These are phyloP conservation scores for Phytophthora palmivora DNA, from an alignment of 352 stramenopile genomes.

Conservation along the genomic window DNA sequence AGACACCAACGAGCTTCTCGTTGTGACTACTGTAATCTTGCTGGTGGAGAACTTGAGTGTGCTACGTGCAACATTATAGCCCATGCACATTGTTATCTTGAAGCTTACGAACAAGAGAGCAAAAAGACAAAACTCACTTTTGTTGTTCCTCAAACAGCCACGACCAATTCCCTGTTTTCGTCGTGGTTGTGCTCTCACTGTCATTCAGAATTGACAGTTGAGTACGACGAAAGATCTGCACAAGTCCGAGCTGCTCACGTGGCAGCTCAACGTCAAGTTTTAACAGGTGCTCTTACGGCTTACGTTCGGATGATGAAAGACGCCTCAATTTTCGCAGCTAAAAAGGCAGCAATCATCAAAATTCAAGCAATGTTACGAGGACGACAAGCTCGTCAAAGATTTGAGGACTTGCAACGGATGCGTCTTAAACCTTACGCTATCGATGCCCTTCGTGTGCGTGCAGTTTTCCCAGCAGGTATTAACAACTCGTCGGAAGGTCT, in stretches of 20 bases:
- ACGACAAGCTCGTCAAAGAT: conserved; percentile 54
- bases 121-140: conserved; percentile 64
- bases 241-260: conserved; percentile 46
- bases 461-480: conserved; percentile 13
- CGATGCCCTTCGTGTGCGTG: conserved; percentile 41
- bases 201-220: conserved; percentile 49
- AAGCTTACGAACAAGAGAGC: conserved; percentile 38
- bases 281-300: conserved; percentile 56
- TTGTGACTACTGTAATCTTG: conserved; percentile 72
- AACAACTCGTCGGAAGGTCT: conserved; percentile 10
- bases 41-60: conserved; percentile 70
- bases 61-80: conserved; percentile 72
- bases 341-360: conserved; percentile 60
- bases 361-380: conserved; percentile 67
- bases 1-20: conserved; percentile 45
- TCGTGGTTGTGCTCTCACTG: conserved; percentile 70
- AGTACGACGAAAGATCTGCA: conserved; percentile 68
- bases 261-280: conserved; percentile 54
- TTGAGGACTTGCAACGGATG: conserved; percentile 56
- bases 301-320: conserved; percentile 79
- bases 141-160: conserved; percentile 42
- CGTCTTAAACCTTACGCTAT: conserved; percentile 67
- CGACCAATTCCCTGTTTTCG: conserved; percentile 35
- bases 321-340: conserved; percentile 57
- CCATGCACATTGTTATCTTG: conserved; percentile 62